Evolutionary conservation across 805 yeast species (phyloP).

Genomic region (Pichia thaimueangensis): DNA sequence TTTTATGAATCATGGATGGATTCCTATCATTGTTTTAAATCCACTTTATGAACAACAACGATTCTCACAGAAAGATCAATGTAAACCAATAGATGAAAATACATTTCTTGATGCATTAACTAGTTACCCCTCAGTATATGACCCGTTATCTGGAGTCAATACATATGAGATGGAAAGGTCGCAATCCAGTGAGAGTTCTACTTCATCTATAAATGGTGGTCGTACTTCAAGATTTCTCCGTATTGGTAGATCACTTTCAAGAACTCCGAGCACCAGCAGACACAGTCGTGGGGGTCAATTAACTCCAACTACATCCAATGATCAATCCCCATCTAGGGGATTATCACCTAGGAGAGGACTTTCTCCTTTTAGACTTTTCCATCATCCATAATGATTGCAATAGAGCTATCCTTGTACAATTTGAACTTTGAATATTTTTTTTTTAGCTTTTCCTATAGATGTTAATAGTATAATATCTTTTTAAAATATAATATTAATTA

Average conservation of each 20-base stretch:
- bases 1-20: slow-evolving; percentile 39
- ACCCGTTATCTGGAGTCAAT: slow-evolving; percentile 4
- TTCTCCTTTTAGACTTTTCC: slow-evolving; percentile 27
- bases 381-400: not conserved
- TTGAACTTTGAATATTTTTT: no score
- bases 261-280: slow-evolving; percentile 10
- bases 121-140: slow-evolving; percentile 16
- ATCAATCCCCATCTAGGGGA: slow-evolving; percentile 15
- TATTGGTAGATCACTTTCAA: slow-evolving; percentile 12
- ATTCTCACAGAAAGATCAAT: not conserved
- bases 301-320: slow-evolving; percentile 3
- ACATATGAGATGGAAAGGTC: slow-evolving; percentile 12
- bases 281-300: slow-evolving; percentile 1
- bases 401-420: not conserved
- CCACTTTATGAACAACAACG: slow-evolving; percentile 25
- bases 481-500: no score
- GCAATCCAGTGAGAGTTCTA: slow-evolving; percentile 1
- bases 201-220: not conserved
- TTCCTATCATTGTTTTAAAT: slow-evolving; percentile 42
- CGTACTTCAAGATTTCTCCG: slow-evolving; percentile 23
- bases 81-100: not conserved
- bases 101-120: slow-evolving; percentile 11
- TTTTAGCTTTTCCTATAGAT: no score
- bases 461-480: no score
- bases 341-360: slow-evolving; percentile 26